A percentile compares a stretch with the other conserved stretches of the same genome.
These are phyloP conservation scores for Xerocomellus amylosporus DNA, from an alignment of 768 basidiomycete genomes.

Conservation along the genomic window DNA sequence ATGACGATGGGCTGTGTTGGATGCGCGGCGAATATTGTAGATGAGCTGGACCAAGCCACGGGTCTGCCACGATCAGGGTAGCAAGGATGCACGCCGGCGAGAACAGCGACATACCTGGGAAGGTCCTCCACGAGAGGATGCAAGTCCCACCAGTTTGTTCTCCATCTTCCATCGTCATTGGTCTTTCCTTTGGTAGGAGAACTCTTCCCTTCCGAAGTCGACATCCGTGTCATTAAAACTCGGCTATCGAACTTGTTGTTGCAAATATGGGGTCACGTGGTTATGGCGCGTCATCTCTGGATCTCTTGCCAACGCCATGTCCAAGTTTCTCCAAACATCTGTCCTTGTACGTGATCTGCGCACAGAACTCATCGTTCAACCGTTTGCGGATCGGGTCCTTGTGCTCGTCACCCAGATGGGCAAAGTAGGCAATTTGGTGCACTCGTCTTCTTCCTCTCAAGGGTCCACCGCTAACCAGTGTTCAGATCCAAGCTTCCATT, in stretches of 20 bases:
- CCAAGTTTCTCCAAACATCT: conserved; percentile 40
- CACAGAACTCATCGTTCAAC: conserved; percentile 78
- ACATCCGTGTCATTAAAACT: conserved; percentile 13
- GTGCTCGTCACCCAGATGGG: conserved; percentile 90
- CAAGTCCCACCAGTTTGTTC: conserved; percentile 73
- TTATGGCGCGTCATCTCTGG: not conserved
- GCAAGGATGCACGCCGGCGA: not conserved
- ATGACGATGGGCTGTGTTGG: conserved; percentile 56
- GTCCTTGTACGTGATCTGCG: conserved; percentile 50
- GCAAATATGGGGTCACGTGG: not conserved
- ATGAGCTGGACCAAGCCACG: conserved; percentile 66
- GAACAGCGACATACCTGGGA: conserved; percentile 41
- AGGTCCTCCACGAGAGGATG: conserved; percentile 57
- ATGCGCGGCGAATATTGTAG: conserved; percentile 68
- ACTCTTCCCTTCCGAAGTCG: conserved; percentile 22
- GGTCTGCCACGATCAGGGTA: conserved; percentile 45
- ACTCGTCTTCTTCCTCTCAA: conserved; percentile 7
- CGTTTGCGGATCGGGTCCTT: conserved; percentile 75
- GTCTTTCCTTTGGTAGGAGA: conserved; percentile 55
- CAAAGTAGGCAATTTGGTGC: conserved; percentile 85
- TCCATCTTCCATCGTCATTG: conserved; percentile 53
- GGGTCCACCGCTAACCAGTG: conserved; percentile 5
- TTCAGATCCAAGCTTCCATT: conserved; percentile 76
- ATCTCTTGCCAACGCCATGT: conserved; percentile 12
- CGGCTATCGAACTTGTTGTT: not conserved